A percentile compares a stretch with the other conserved stretches of the same genome.
phyloP scores from a whole-genome alignment of 495 filamentous ascomycete genomes.

The Neurospora hispaniola region DNA sequence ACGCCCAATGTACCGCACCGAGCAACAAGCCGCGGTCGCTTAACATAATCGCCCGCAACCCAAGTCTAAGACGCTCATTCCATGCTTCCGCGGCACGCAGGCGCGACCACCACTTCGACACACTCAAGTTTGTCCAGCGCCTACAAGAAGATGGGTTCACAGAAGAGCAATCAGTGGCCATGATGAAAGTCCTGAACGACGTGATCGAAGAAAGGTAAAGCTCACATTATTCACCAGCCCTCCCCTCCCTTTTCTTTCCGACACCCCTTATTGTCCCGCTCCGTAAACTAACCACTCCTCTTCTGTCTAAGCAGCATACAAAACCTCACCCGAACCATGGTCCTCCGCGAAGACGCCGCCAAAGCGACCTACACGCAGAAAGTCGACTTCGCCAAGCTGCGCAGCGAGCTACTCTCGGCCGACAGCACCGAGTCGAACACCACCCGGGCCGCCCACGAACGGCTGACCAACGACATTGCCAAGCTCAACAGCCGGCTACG shows the following conservation, averaged over 20 bases:
- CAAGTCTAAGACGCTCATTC: slow-evolving; percentile 44
- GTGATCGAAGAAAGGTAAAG: slow-evolving; percentile 84
- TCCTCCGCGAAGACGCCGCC: slow-evolving; percentile 83
- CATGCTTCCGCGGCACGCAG: slow-evolving; percentile 49
- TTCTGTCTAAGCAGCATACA: slow-evolving; percentile 53
- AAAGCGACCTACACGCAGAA: slow-evolving; percentile 93
- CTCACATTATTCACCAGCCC: neutral
- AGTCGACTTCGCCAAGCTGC: slow-evolving; percentile 98
- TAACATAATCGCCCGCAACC: slow-evolving; percentile 15
- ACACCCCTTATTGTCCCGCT: neutral
- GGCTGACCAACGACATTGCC: slow-evolving; percentile 84
- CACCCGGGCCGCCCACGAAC: slow-evolving; percentile 83
- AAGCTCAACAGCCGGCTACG: slow-evolving; percentile 80
- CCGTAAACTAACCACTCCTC: neutral
- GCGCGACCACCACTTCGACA: slow-evolving; percentile 95
- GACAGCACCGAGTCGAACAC: slow-evolving; percentile 85
- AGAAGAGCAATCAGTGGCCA: slow-evolving; percentile 85
- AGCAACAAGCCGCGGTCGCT: neutral
- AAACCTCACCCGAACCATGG: slow-evolving; percentile 97
- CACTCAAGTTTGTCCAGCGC: slow-evolving; percentile 89
- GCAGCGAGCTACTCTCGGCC: slow-evolving; percentile 80
- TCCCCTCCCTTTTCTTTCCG: neutral
- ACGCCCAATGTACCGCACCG: neutral
- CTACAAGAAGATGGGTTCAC: slow-evolving; percentile 88
- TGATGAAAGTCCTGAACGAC: slow-evolving; percentile 96